Conservation (phyloP, 78 protist species). For the Chrysochromulina parva region DNA sequence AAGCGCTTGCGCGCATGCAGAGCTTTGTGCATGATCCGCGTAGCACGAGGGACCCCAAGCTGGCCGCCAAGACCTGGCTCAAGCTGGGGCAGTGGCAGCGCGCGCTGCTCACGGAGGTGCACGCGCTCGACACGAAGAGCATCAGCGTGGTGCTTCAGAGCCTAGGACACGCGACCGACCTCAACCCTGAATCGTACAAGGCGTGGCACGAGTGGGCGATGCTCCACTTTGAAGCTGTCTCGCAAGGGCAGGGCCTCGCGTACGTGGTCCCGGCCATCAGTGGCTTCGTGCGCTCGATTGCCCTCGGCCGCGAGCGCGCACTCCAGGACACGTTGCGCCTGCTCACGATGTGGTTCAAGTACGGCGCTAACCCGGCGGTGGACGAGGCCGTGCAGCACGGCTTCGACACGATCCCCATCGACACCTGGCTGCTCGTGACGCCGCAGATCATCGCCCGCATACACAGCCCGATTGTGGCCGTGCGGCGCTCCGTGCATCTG, state of each 20-base stretch:
- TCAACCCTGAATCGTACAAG: slow-evolving; percentile 82
- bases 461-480: slow-evolving; percentile 64
- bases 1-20: neutral
- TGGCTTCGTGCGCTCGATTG: slow-evolving; percentile 89
- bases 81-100: slow-evolving; percentile 81
- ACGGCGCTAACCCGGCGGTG: slow-evolving; percentile 67
- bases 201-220: slow-evolving; percentile 97
- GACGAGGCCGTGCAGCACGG: slow-evolving; percentile 64
- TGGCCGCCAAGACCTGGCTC: slow-evolving; percentile 20
- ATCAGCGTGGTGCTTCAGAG: slow-evolving; percentile 26
- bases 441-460: slow-evolving; percentile 94
- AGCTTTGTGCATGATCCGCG: neutral
- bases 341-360: slow-evolving; percentile 87
- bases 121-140: neutral
- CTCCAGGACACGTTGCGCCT: slow-evolving; percentile 86
- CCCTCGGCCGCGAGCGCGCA: slow-evolving; percentile 61
- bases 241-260: neutral
- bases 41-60: neutral
- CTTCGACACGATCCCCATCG: slow-evolving; percentile 75
- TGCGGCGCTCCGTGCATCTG: slow-evolving; percentile 72
- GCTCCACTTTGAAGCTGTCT: slow-evolving; percentile 76
- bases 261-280: slow-evolving; percentile 60
- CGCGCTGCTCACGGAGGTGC: neutral
- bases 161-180: slow-evolving; percentile 64
- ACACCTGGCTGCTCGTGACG: slow-evolving; percentile 95